phyloP scores from a whole-genome alignment of 108 stramenopile species.

The Pelagomonas calceolata region DNA sequence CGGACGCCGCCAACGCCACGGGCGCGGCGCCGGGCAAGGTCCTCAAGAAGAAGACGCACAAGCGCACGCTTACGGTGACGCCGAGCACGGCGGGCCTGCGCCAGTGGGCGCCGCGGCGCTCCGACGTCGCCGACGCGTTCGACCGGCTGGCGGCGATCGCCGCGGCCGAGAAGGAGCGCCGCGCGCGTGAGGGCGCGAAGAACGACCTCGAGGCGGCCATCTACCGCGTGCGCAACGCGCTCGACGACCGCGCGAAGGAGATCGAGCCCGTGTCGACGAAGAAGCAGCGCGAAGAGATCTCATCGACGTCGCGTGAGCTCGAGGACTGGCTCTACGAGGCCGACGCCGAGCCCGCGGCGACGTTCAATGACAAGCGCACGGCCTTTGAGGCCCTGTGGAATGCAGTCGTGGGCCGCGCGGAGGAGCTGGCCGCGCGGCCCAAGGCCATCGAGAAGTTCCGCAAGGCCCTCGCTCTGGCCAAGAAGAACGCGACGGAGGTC shows the following conservation, averaged over 20 bases:
- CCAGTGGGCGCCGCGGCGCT: conserved; percentile 36
- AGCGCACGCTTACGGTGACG: conserved; percentile 45
- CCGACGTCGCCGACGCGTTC: conserved; percentile 61
- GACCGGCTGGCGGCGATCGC: conserved; percentile 64
- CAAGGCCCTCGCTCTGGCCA: conserved; percentile 50
- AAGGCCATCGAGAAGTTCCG: conserved; percentile 55
- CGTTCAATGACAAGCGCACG: conserved; percentile 64
- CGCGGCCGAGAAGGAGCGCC: conserved; percentile 67
- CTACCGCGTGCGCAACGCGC: conserved; percentile 69
- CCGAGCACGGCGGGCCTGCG: conserved; percentile 45
- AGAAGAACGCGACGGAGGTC: conserved; percentile 53
- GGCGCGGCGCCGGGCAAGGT: conserved; percentile 44
- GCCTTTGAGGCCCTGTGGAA: conserved; percentile 68
- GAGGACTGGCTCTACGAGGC: conserved; percentile 97
- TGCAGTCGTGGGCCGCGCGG: conserved; percentile 63
- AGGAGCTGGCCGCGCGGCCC: conserved; percentile 66
- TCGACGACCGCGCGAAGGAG: conserved; percentile 63
- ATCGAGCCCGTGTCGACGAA: conserved; percentile 73
- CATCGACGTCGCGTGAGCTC: conserved; percentile 52
- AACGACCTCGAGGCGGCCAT: conserved; percentile 88
- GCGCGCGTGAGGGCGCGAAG: conserved; percentile 73
- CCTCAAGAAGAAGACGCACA: conserved; percentile 68
- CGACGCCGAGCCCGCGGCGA: conserved; percentile 69
- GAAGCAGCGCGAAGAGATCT: conserved; percentile 76
- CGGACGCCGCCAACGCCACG: conserved; percentile 64